phyloP scores from a whole-genome alignment of 1,284 basidiomycete species.

The Sanghuangporus sanghuang region DNA sequence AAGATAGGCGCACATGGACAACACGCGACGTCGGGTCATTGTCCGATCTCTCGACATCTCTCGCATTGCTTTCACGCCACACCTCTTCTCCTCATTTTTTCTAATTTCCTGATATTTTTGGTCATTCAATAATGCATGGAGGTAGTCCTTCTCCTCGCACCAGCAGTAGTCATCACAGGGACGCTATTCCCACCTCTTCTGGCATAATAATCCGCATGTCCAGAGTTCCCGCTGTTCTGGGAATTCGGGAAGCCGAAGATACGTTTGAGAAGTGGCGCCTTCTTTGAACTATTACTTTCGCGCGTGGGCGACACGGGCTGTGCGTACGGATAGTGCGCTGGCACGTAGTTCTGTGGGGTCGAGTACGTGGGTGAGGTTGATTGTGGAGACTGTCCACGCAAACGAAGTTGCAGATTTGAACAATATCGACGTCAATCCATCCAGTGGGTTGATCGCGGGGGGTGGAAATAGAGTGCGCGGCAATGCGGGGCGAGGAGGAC shows the following conservation, averaged over 20 bases:
- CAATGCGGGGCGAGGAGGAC: neutral
- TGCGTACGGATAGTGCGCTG: neutral
- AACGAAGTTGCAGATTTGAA: neutral
- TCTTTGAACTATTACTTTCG: neutral
- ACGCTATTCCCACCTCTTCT: neutral
- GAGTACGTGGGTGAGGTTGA: slow-evolving; percentile 2
- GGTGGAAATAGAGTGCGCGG: neutral
- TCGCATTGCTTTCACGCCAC: neutral
- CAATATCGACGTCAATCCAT: neutral
- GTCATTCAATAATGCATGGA: slow-evolving; percentile 6
- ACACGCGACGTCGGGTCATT: too few species aligned
- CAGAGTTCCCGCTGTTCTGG: neutral
- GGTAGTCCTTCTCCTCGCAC: neutral
- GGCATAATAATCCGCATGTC: neutral
- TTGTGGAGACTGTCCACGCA: neutral
- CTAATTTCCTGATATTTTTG: neutral
- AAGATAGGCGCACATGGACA: too few species aligned
- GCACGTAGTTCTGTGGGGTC: slow-evolving; percentile 1
- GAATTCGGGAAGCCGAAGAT: slow-evolving; percentile 2
- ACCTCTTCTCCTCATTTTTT: neutral
- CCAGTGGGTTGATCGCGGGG: neutral
- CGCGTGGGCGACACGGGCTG: slow-evolving; percentile 4
- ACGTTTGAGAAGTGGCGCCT: slow-evolving; percentile 13
- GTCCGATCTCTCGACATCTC: too few species aligned
- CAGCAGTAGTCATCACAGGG: neutral